Percentiles rank a stretch among this genome's conserved stretches.
These are phyloP conservation scores for Pseudogymnoascus destructans DNA, from an alignment of 2,329 filamentous ascomycete genomes.

Conservation along the genomic window DNA sequence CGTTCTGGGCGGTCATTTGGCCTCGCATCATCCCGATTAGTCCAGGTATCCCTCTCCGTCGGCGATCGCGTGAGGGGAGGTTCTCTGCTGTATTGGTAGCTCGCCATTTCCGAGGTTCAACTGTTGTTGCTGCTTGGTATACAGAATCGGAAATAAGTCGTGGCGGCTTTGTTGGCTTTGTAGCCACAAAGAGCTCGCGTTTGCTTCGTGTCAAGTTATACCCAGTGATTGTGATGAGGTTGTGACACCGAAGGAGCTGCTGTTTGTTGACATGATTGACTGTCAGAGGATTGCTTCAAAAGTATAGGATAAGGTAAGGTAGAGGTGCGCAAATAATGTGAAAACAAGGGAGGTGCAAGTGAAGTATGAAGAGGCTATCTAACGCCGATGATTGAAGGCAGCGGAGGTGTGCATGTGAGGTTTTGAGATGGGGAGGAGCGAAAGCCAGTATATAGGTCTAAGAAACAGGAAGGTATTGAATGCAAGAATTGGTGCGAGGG, in stretches of 20 bases:
- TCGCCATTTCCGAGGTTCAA: not conserved
- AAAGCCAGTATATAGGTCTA: constrained; percentile 1
- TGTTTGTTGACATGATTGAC: constrained; percentile 29
- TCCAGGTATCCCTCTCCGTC: constrained; percentile 25
- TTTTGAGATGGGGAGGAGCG: constrained; percentile 6
- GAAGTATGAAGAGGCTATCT: constrained; percentile 9
- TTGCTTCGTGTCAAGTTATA: constrained; percentile 24
- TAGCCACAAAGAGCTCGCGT: constrained; percentile 6
- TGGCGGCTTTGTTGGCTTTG: constrained; percentile 6
- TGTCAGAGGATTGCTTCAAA: constrained; percentile 27
- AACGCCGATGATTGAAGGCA: constrained; percentile 6
- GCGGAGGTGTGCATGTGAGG: constrained; percentile 8
- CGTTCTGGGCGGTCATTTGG: constrained; percentile 30
- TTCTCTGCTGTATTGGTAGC: constrained; percentile 19
- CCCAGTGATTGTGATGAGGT: constrained; percentile 20
- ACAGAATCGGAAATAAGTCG: constrained; percentile 2
- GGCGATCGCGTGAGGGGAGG: constrained; percentile 24
- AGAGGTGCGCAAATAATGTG: constrained; percentile 7
- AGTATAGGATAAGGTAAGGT: constrained; percentile 11
- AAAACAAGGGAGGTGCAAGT: constrained; percentile 8
- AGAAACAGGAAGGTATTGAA: constrained; percentile 5
- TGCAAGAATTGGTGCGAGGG: constrained; percentile 9
- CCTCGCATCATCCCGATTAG: constrained; percentile 22
- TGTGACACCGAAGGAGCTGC: constrained; percentile 22
- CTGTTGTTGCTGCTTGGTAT: not conserved